These are phyloP conservation scores for Penicillium mononematosum DNA, from an alignment of 495 filamentous ascomycete species.

Conservation along the genomic window DNA sequence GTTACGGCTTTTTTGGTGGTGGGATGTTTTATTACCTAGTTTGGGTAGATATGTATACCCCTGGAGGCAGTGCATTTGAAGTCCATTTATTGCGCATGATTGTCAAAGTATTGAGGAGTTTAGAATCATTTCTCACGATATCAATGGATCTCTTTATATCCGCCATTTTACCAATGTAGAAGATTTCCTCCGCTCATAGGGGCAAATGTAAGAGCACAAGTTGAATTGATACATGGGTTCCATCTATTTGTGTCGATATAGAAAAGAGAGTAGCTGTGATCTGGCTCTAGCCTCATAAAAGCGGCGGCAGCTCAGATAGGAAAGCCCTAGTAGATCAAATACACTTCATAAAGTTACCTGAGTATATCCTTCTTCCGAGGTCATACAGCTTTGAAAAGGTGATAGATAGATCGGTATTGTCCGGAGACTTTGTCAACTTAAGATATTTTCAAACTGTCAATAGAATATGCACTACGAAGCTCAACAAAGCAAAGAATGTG, in stretches of 20 bases:
- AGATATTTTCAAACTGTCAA: neutral
- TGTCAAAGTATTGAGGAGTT: neutral
- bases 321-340: too few species aligned
- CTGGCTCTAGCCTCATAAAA: too few species aligned
- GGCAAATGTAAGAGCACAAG: too few species aligned
- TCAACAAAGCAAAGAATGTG: neutral
- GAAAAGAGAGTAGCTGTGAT: too few species aligned
- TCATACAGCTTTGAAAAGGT: neutral
- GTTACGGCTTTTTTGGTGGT: slow-evolving; percentile 8
- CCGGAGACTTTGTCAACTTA: neutral
- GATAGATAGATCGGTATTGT: neutral
- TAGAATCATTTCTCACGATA: neutral
- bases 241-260: too few species aligned
- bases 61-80: slow-evolving; percentile 8
- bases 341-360: neutral
- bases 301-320: too few species aligned
- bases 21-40: slow-evolving; percentile 6
- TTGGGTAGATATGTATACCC: slow-evolving; percentile 13
- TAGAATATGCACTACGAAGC: neutral
- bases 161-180: too few species aligned
- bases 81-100: neutral
- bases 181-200: too few species aligned
- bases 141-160: neutral
- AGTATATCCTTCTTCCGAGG: neutral
- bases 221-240: too few species aligned